phyloP scores from a whole-genome alignment of 78 protist genomes.

The Mantamonas sphyraenae region DNA sequence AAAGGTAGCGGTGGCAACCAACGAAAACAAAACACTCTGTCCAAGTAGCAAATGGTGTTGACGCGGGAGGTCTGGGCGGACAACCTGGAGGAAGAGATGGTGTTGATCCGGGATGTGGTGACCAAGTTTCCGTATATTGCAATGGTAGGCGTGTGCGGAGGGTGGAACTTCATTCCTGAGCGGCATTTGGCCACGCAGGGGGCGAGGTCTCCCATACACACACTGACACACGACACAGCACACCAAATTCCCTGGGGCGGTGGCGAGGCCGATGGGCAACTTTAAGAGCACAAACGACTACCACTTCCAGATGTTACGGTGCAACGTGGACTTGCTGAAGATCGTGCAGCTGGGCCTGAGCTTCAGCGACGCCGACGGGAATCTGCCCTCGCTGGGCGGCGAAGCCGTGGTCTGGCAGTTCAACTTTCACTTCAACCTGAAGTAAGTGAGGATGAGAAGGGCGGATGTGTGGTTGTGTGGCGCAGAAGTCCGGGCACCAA shows the following conservation, averaged over 20 bases:
- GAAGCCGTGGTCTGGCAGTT: conserved; percentile 92
- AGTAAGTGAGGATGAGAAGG: conserved; percentile 17
- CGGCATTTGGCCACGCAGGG: no score
- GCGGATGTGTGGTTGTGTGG: no score
- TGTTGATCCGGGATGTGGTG: conserved; percentile 55
- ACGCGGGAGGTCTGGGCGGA: conserved; percentile 76
- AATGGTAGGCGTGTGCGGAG: conserved; percentile 62
- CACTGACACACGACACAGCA: no score
- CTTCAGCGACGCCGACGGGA: conserved; percentile 78
- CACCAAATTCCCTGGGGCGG: conserved; percentile 96
- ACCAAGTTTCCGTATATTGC: conserved; percentile 80
- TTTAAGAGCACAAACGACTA: conserved; percentile 57
- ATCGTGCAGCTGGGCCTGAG: conserved; percentile 97
- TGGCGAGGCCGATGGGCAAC: conserved; percentile 79
- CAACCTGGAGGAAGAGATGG: conserved; percentile 75
- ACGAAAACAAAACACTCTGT: no score
- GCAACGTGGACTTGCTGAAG: conserved; percentile 88
- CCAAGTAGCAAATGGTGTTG: no score
- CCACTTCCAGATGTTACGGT: conserved; percentile 76
- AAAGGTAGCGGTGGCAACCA: no score
- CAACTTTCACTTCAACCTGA: conserved; percentile 86
- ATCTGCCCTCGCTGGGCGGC: conserved; percentile 50
- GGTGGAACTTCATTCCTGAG: background rate
- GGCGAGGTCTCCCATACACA: no score
- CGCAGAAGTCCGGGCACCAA: no score